Evolutionary conservation across 2,329 filamentous ascomycete genomes (phyloP), one percentile per base, ranked within the genome.

Genomic region (Thyridium curvatum): DNA sequence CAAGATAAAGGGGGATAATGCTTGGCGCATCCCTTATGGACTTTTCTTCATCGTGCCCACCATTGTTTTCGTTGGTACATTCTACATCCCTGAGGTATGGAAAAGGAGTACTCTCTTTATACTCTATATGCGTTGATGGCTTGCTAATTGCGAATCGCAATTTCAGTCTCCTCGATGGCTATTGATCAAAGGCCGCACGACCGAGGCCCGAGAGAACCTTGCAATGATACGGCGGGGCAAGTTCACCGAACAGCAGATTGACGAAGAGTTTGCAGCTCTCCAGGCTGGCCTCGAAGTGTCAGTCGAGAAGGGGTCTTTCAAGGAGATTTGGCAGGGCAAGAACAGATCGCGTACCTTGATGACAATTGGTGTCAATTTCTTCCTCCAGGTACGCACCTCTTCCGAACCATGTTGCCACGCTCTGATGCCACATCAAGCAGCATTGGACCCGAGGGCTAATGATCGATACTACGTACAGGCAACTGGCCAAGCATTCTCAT

Each of bases 81-180:
- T 52, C 4, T 55, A 66, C 21, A 53, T 65, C 3, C 66, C 66
- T 0, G 68, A 59, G 49, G 48, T 26, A 10, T n/a, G n/a, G n/a
- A n/a, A n/a, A n/a, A 26, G 21, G 10, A 26, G 21, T 26, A 26
- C 10, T 6, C 10, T 10, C 10, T 10, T 10, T 6, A 26, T 26
- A 26, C 21, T n/a, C n/a, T n/a, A n/a, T n/a, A n/a, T n/a, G n/a
- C n/a, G n/a, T n/a, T n/a, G n/a, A 26, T 10, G 21, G 21, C 21
- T 6, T 6, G 6, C 6, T 26, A 6, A 10, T 26, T 6, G 21
- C 21, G 6, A 26, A 26, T 10, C 21, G 10, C 21, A 26, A 10
- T 10, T 6, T 6, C 10, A 71, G 44, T 66, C 61, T 2, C 67
- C 67, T 1, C 65, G 66, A 42, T 69, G 54, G 35, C 55, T 65